A percentile compares a stretch with the other conserved stretches of the same genome.
phyloP scores from a whole-genome alignment of 106 monocot genomes.

The Dioscorea alata region DNA sequence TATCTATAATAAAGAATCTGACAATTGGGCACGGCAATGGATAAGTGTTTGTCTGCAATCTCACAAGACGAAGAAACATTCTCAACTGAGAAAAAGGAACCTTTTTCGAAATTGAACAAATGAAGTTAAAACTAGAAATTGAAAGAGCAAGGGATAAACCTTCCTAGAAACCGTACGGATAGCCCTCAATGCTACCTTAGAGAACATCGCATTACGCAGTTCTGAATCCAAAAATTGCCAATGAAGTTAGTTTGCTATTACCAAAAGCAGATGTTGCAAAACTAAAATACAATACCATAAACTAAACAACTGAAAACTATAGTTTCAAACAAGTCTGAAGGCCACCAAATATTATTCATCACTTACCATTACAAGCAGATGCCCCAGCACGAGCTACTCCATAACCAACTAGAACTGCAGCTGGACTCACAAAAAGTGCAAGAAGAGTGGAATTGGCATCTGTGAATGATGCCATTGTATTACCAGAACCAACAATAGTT shows the following conservation, averaged over 20 bases:
- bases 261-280: too few species aligned
- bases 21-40: too few species aligned
- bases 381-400: conserved; percentile 89
- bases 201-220: conserved; percentile 89
- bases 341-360: too few species aligned
- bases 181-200: conserved; percentile 92
- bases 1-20: too few species aligned
- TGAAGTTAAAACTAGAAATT: not conserved
- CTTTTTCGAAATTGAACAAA: too few species aligned
- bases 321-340: too few species aligned
- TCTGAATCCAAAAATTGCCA: conserved; percentile 28
- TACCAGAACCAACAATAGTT: conserved; percentile 42
- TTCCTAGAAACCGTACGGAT: conserved; percentile 92
- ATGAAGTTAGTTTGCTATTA: too few species aligned
- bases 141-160: conserved; percentile 29
- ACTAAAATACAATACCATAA: too few species aligned
- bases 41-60: too few species aligned
- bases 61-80: too few species aligned
- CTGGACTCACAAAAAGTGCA: conserved; percentile 89
- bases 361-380: conserved; percentile 91
- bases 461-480: conserved; percentile 58
- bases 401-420: conserved; percentile 91
- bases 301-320: too few species aligned
- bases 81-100: too few species aligned
- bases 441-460: conserved; percentile 69